Base-by-base conservation (phyloP, 768 basidiomycete genomes). In the Pholiota conissans region DNA sequence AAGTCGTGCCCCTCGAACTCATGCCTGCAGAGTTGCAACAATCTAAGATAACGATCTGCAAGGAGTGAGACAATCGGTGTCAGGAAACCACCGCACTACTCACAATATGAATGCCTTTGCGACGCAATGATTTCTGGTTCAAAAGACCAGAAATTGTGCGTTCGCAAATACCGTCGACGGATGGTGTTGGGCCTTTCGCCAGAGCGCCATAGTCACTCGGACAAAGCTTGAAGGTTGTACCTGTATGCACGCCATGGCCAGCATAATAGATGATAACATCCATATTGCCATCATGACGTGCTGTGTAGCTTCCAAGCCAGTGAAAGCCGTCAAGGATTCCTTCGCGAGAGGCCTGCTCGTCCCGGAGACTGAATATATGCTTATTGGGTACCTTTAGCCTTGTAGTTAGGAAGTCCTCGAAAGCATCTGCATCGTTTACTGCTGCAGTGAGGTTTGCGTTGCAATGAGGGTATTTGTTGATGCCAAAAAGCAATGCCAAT, bases 71-170 rank as follows among this genome's bases (percentile, higher is more conserved):
- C n/a, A n/a, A n/a, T n/a, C n/a, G n/a, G n/a, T n/a, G 13, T 1
- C 11, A 32, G 18, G 20, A n/a, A n/a, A n/a, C n/a, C n/a, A n/a
- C 37, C 3, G 2, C 7, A 46, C 14, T 39, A n/a, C 45, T 76
- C 79, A 20, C 80, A 77, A 55, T 80, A 80, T 61, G 76, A 70
- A n/a, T n/a, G 6, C 80, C 80, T 55, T 73, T 76, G 20, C 39
- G 51, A 26, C n/a, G n/a, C n/a, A 64, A 66, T 10, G 80, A 73
- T 0, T 81, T 61, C 16, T 69, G 66, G 49, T 73, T 71, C 14
- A 81, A 62, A 56, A 76, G 61, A 0, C 63, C 62, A 14, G 71
- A 72, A 0, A 81, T 67, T 3, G 77, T 77, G 28, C 76, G 71
- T 64, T 81, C 80, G 3, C 77, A 77, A 50, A 81, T 79, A 0